A percentile compares a stretch with the other conserved stretches of the same genome.
Evolutionary conservation across 306 rosid species (phyloP).

Genomic region (Mucuna pruriens): DNA sequence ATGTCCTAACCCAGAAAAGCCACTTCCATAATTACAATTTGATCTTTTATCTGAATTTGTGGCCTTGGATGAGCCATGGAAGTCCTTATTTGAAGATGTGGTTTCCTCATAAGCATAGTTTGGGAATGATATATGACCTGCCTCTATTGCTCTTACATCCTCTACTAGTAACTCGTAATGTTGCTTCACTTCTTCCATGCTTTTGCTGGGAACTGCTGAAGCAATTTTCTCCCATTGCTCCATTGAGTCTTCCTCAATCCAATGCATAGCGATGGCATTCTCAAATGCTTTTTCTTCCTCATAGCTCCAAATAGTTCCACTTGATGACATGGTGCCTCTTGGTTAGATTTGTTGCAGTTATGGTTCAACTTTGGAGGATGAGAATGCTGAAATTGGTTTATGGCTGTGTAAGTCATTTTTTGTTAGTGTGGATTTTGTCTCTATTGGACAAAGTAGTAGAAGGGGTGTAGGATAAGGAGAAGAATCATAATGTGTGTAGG

Average conservation of each 20-base stretch:
- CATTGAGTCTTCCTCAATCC: constrained; percentile 59
- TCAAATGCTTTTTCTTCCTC: constrained; percentile 95
- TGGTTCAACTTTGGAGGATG: constrained; percentile 45
- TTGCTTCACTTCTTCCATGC: constrained; percentile 73
- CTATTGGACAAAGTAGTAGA: constrained; percentile 41
- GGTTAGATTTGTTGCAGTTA: constrained; percentile 43
- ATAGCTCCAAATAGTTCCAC: constrained; percentile 70
- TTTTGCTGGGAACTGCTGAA: constrained; percentile 69
- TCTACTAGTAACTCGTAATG: constrained; percentile 79
- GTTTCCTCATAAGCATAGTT: constrained; percentile 62
- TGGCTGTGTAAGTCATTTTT: constrained; percentile 41
- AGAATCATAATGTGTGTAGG: constrained; percentile 59
- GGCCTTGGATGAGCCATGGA: constrained; percentile 58
- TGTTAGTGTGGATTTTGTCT: constrained; percentile 47
- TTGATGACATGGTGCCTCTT: constrained; percentile 70
- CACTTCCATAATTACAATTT: constrained; percentile 65
- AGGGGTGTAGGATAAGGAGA: constrained; percentile 68
- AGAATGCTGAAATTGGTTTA: constrained; percentile 43
- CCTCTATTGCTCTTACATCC: constrained; percentile 80
- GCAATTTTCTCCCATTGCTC: constrained; percentile 92
- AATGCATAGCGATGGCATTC: constrained; percentile 85
- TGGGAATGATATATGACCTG: constrained; percentile 72
- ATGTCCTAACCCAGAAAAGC: constrained; percentile 66
- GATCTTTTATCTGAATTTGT: constrained; percentile 72
- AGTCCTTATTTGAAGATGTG: constrained; percentile 62